Percentiles rank a stretch among this genome's conserved stretches.
phyloP scores from a whole-genome alignment of 768 basidiomycete species.

The Paxillus ammoniavirescens region DNA sequence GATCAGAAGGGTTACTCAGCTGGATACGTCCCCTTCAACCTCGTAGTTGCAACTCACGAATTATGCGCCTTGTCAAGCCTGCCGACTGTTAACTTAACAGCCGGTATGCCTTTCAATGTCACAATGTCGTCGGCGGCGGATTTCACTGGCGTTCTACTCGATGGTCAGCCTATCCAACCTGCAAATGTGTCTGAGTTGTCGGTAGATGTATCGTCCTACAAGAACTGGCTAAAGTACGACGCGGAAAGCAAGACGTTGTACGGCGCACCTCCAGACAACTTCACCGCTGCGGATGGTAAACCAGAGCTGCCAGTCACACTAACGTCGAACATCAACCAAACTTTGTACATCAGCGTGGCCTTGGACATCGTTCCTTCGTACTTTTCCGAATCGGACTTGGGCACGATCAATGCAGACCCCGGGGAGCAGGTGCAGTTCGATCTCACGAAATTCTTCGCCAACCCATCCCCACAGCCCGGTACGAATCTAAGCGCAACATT shows the following conservation, averaged over 20 bases:
- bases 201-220: constrained; percentile 58
- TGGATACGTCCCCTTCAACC: constrained; percentile 53
- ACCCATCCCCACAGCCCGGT: constrained; percentile 39
- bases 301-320: constrained; percentile 59
- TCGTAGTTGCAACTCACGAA: constrained; percentile 70
- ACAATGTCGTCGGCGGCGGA: constrained; percentile 53
- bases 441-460: constrained; percentile 56
- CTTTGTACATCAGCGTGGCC: constrained; percentile 58
- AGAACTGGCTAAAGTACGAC: constrained; percentile 64
- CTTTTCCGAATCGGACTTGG: constrained; percentile 59
- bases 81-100: constrained; percentile 71
- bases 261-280: constrained; percentile 57
- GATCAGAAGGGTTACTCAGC: constrained; percentile 75
- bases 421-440: constrained; percentile 52
- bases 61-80: constrained; percentile 50
- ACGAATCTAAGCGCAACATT: constrained; percentile 55
- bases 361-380: constrained; percentile 70
- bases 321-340: constrained; percentile 65
- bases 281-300: constrained; percentile 33
- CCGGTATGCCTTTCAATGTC: constrained; percentile 50
- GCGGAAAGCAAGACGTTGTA: constrained; percentile 50
- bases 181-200: constrained; percentile 54
- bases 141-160: constrained; percentile 61
- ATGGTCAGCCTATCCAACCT: constrained; percentile 56
- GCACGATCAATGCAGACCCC: constrained; percentile 53